phyloP scores from a whole-genome alignment of 2,329 filamentous ascomycete species.

The Fusarium sp. region DNA sequence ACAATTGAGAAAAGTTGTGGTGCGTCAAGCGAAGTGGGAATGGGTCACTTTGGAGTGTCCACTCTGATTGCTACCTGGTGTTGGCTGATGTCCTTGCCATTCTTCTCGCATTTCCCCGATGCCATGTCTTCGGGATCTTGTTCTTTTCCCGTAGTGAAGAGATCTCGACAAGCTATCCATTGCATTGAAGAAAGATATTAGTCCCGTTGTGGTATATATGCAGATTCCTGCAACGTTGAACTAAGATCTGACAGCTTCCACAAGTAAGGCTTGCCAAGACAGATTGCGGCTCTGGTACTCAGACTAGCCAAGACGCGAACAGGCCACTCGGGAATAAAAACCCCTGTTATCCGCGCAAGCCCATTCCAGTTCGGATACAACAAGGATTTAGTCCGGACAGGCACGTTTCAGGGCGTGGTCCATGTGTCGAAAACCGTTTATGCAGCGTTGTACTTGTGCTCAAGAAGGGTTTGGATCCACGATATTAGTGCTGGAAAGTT shows the following conservation, averaged over 20 bases:
- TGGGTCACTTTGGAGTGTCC: background rate
- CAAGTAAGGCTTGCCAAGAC: slow-evolving; percentile 4
- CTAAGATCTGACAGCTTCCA: background rate
- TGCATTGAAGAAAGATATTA: background rate
- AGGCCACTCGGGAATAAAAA: background rate
- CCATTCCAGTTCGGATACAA: background rate
- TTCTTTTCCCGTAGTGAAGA: background rate
- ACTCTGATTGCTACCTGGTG: slow-evolving; percentile 19
- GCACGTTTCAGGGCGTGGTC: slow-evolving; percentile 14
- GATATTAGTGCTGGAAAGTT: background rate
- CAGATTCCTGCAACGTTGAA: background rate
- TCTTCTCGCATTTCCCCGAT: background rate
- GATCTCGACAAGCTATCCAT: background rate
- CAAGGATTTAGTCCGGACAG: background rate
- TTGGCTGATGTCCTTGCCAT: background rate
- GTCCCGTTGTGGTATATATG: background rate
- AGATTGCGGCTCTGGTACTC: slow-evolving; percentile 1
- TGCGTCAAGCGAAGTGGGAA: background rate
- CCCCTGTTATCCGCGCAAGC: slow-evolving; percentile 1
- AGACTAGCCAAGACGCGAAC: background rate
- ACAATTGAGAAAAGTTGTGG: background rate
- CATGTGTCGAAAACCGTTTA: background rate
- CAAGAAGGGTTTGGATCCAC: background rate
- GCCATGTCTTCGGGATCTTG: background rate
- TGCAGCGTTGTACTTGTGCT: background rate